Conservation (phyloP, 805 yeast species). For the Metschnikowia vanudenii region DNA sequence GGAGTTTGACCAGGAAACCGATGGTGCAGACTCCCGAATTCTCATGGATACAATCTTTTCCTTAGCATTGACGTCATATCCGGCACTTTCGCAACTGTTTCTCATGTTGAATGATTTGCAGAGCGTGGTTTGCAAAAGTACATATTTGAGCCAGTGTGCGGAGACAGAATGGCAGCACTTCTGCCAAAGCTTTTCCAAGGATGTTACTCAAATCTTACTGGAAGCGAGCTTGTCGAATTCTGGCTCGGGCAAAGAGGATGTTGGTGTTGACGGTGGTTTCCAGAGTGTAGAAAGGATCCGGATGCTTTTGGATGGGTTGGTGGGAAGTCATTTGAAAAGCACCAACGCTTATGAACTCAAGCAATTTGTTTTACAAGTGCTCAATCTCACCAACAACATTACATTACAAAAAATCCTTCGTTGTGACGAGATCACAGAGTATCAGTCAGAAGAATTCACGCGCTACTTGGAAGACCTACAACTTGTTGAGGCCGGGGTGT, state of each 20-base stretch:
- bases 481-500: conserved; percentile 5
- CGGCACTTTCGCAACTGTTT: conserved; percentile 31
- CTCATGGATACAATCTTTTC: conserved; percentile 32
- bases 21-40: conserved; percentile 18
- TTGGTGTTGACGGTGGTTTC: conserved; percentile 15
- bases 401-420: conserved; percentile 26
- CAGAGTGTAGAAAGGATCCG: conserved; percentile 19
- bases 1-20: conserved; percentile 24
- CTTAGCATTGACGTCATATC: conserved; percentile 33
- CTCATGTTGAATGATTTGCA: conserved; percentile 37
- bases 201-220: conserved; percentile 18
- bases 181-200: conserved; percentile 19
- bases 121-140: conserved; percentile 20
- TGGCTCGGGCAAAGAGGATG: conserved; percentile 12
- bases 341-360: conserved; percentile 32
- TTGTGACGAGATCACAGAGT: conserved; percentile 35
- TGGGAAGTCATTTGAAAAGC: conserved; percentile 22
- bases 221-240: conserved; percentile 18
- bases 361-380: conserved; percentile 24
- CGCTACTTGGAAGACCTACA: conserved; percentile 22
- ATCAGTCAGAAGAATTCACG: conserved; percentile 32
- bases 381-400: conserved; percentile 32
- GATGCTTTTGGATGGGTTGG: conserved; percentile 14
- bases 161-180: conserved; percentile 24
- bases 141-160: conserved; percentile 19